Base-by-base conservation (phyloP, 306 rosid species). In the Dicorynia guianensis region DNA sequence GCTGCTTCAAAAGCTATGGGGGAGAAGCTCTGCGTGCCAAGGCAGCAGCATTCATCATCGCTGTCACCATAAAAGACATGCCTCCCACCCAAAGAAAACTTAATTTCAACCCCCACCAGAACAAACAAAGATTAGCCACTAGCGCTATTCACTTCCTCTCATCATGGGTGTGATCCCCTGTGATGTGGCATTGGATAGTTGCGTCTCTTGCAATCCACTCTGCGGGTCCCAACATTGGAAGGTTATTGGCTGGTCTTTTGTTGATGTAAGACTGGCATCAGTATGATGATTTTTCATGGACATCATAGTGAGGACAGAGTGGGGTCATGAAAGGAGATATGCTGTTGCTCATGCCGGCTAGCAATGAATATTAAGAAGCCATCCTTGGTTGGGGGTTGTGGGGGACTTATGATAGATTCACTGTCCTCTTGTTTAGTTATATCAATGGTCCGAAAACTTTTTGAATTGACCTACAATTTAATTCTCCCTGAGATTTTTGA, bases 21-120 rank as follows among this genome's bases (percentile, higher is more conserved):
- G 66, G 78, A 79, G 79, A 62, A 50, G 53, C 78, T 77, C 13
- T 80, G 92, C 97, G 86, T 91, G 97, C 94, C 69, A 1, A 78
- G 82, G 86, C 84, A 82, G 82, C 61, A 83, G 80, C 78, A 80
- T n/a, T n/a, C n/a, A n/a, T 89, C 84, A 89, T 88, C 91, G 85
- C 79, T 80, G 72, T 85, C 90, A 84, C 87, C 77, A 82, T 64
- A 76, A 84, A 43, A 54, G 39, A 34, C 82, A 76, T 72, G n/a
- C 63, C 58, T 67, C 47, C 71, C 18, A 63, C 18, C 66, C 47
- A 25, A 34, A 18, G 30, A 25, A 67, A 63, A 34, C 43, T 33
- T 25, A 17, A 72, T 55, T 56, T 47, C 69, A 78, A 56, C 30
- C 30, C 46, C 18, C 76, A 71, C 59, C 50, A 52, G 38, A 20